Conservation (phyloP, 805 yeast genomes). For the Yarrowia hollandica region DNA sequence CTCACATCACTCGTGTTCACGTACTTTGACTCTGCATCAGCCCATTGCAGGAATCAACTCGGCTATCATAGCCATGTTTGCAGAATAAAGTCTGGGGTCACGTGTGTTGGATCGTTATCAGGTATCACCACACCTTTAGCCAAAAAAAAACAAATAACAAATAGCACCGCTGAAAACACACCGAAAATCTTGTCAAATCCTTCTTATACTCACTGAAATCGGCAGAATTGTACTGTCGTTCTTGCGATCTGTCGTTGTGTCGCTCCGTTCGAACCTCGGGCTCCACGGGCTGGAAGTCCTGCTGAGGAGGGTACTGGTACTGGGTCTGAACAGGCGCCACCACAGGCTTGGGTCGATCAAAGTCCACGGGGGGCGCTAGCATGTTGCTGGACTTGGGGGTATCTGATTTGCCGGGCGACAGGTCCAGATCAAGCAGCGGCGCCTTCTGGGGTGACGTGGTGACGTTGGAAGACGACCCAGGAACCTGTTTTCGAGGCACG, state of each 20-base stretch:
- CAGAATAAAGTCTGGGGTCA: too few relatives aligned
- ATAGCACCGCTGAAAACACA: too few relatives aligned
- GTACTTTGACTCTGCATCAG: too few relatives aligned
- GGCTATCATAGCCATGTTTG: too few relatives aligned
- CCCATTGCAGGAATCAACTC: too few relatives aligned
- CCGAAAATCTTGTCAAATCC: not conserved
- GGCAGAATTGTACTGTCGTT: conserved; percentile 12
- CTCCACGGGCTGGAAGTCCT: conserved; percentile 9
- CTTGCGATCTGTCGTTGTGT: conserved; percentile 15
- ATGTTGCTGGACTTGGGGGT: not conserved
- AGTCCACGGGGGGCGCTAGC: not conserved
- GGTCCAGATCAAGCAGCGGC: conserved; percentile 26
- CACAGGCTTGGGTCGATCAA: conserved; percentile 2
- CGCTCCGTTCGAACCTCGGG: conserved; percentile 6
- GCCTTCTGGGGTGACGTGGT: conserved; percentile 8
- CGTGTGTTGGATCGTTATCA: too few relatives aligned
- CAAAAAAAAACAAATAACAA: too few relatives aligned
- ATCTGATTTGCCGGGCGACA: conserved; percentile 24
- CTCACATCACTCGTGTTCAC: too few relatives aligned
- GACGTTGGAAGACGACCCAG: conserved; percentile 9
- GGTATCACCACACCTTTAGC: too few relatives aligned
- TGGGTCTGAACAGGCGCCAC: conserved; percentile 14
- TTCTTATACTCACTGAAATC: conserved; percentile 25
- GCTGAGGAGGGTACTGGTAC: conserved; percentile 16
- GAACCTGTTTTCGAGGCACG: conserved; percentile 13